Evolutionary conservation across 257 asterid genomes (phyloP), one percentile per base, ranked within the genome.

Genomic region (Fraxinus americana): DNA sequence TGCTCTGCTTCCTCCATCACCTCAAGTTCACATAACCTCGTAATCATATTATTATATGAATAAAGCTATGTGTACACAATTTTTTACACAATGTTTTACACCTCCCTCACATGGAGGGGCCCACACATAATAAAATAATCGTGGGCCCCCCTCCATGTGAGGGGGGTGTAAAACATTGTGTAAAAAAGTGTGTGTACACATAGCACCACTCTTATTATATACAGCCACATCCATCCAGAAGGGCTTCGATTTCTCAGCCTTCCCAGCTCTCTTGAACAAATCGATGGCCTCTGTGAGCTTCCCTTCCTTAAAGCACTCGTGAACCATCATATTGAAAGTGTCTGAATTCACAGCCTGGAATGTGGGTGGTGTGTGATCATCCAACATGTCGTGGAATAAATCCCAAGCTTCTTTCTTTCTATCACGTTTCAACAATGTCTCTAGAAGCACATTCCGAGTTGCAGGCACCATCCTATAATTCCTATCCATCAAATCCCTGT

Each of bases 311-410:
- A 94, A 90, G 80, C 90, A 91, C 79, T 89, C 91, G 67, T 91
- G 88, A 73, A 91, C 93, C 91, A 94, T 91, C 81, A 91, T 78
- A 23, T 82, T 91, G 74, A 88, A 70, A 23, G 98, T 90, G 75
- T 94, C 96, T 0, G 98, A 88, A 87, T 92, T 94, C 75, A 94
- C 96, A 0, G 98, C 97, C 77, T 87, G 91, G 85, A 94, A 90
- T 0, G 94, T 86, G 2, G 98, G 98, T 0, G 97, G 97, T 0
- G 97, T 94, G 88, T 94, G 99, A 84, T 90, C 93, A 66, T 94
- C 94, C 87, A 94, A 78, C 99, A 94, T 94, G 70, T 77, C 85
- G 30, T 91, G 87, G 79, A 92, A 94, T 86, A 92, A 86, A 7
- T 82, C 87, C 97, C 94, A 89, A 3, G 97, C 95, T 82, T 94